These are phyloP conservation scores for Lipomyces orientalis DNA, from an alignment of 805 yeast genomes.

Conservation along the genomic window DNA sequence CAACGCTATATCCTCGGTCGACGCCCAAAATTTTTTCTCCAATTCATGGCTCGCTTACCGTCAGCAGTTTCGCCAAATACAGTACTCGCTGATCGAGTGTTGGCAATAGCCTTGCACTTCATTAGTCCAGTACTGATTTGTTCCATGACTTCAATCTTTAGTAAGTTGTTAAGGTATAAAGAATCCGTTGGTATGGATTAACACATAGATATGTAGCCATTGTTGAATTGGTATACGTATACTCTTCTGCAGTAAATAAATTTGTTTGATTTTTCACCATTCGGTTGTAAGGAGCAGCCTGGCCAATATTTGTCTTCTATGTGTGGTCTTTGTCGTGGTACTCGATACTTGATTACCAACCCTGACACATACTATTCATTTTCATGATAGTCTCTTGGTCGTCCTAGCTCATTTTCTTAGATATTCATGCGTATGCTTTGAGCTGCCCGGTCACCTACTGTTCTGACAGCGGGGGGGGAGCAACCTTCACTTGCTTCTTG, in stretches of 20 bases:
- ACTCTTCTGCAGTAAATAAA: background rate
- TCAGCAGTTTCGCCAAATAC: background rate
- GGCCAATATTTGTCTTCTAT: no score
- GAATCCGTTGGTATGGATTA: background rate
- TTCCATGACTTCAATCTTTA: background rate
- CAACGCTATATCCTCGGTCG: no score
- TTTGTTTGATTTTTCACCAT: background rate
- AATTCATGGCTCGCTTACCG: background rate
- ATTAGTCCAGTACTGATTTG: background rate
- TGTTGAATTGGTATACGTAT: background rate
- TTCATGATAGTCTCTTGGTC: background rate
- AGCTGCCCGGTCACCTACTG: slow-evolving; percentile 6
- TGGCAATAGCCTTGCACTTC: background rate
- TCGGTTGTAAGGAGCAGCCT: background rate
- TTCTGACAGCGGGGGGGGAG: slow-evolving; percentile 2
- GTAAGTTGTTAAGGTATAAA: background rate
- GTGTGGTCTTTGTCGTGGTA: background rate
- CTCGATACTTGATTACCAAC: background rate
- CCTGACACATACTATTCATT: background rate
- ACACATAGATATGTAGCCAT: background rate
- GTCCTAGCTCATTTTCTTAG: background rate
- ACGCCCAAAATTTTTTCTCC: no score
- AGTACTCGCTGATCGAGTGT: background rate
- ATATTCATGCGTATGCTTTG: slow-evolving; percentile 9
- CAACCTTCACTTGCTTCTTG: slow-evolving; percentile 10